Conservation (phyloP, 208 protist genomes). For the Balamuthia mandrillaris region DNA sequence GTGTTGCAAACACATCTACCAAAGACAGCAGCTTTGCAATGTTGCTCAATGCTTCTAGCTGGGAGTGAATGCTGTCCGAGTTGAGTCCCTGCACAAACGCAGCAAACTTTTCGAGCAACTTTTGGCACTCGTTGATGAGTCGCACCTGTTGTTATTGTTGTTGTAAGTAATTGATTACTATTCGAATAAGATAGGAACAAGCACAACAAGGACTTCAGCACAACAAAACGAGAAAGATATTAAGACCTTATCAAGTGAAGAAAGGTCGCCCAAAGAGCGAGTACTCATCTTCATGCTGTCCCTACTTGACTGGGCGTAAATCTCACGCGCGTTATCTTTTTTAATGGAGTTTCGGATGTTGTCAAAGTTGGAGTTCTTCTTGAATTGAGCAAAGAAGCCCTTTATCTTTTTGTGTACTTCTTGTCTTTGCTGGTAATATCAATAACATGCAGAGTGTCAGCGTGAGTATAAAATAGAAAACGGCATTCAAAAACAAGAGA, state of each 20-base stretch:
- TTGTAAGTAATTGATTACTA: too few species aligned
- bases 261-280: not conserved
- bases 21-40: not conserved
- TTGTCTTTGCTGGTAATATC: not conserved
- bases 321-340: not conserved
- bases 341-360: not conserved
- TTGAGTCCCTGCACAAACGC: not conserved
- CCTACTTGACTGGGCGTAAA: not conserved
- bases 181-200: too few species aligned
- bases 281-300: not conserved
- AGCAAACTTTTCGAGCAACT: not conserved
- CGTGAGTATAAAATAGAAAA: too few species aligned
- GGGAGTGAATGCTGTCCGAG: not conserved
- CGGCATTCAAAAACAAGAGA: too few species aligned
- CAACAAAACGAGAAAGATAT: not conserved
- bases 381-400: conserved; percentile 28
- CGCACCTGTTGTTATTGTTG: too few species aligned
- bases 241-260: not conserved
- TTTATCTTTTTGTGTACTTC: conserved; percentile 23
- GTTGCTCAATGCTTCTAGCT: not conserved
- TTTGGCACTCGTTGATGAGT: not conserved
- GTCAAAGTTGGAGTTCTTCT: not conserved
- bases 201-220: too few species aligned
- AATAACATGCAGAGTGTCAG: too few species aligned
- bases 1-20: not conserved